phyloP scores from a whole-genome alignment of 345 rosid genomes.

The Moricandia arvensis region DNA sequence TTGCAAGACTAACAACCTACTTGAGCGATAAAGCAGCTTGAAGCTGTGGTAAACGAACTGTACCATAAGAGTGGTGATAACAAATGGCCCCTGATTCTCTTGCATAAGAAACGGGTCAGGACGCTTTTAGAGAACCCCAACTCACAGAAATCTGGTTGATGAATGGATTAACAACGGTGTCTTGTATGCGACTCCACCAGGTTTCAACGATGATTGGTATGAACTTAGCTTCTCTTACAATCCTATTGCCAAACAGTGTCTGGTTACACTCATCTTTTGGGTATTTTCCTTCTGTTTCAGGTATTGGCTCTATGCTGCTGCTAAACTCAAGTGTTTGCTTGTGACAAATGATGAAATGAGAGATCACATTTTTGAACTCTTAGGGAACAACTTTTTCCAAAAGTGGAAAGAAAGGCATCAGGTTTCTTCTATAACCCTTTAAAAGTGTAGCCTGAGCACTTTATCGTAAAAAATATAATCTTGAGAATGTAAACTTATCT shows the following conservation, averaged over 20 bases:
- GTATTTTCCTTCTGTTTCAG: conserved; percentile 27
- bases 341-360: conserved; percentile 95
- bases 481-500: conserved; percentile 11
- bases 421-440: neutral
- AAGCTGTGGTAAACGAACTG: conserved; percentile 70
- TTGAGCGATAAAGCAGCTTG: conserved; percentile 69
- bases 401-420: conserved; percentile 94
- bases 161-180: conserved; percentile 68
- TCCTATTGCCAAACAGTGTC: neutral
- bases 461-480: neutral
- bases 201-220: conserved; percentile 95
- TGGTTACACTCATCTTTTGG: neutral
- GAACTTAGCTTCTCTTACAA: neutral
- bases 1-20: neutral
- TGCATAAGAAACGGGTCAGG: conserved; percentile 70
- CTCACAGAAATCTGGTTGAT: conserved; percentile 50
- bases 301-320: conserved; percentile 94
- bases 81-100: conserved; percentile 65
- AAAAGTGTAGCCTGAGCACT: neutral
- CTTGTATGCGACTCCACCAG: conserved; percentile 73
- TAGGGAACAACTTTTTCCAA: conserved; percentile 63
- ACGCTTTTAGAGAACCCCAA: conserved; percentile 60
- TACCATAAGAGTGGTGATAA: conserved; percentile 50
- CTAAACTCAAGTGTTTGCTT: conserved; percentile 70
- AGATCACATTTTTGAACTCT: conserved; percentile 87